Percentiles rank a stretch among this genome's conserved stretches.
These are phyloP conservation scores for Lojkania enalia DNA, from an alignment of 2,329 filamentous ascomycete species.

Conservation along the genomic window DNA sequence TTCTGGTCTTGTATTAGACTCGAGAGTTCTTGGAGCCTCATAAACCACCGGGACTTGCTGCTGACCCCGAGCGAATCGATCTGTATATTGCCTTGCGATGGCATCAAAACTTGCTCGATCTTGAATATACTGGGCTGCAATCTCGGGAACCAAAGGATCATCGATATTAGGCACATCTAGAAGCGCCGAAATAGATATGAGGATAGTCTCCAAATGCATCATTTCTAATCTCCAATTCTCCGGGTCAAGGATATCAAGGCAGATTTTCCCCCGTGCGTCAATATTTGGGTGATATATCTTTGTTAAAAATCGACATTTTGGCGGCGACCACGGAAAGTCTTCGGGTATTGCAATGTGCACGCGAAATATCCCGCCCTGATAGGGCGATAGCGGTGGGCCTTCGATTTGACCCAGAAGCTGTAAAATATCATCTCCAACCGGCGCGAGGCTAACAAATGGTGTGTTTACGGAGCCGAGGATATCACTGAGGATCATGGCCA, in stretches of 20 bases:
- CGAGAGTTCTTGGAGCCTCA: too few species aligned
- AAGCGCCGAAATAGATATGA: not conserved
- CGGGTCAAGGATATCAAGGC: not conserved
- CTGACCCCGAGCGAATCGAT: not conserved
- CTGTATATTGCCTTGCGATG: not conserved
- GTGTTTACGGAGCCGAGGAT: not conserved
- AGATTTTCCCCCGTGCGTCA: not conserved
- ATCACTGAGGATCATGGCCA: not conserved
- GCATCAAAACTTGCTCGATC: not conserved
- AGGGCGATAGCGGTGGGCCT: not conserved
- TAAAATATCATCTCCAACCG: not conserved
- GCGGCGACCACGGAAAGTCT: not conserved
- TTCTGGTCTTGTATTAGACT: too few species aligned
- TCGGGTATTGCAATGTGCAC: not conserved
- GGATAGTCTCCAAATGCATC: not conserved
- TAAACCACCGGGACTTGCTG: not conserved
- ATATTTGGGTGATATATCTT: not conserved
- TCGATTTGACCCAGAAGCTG: not conserved
- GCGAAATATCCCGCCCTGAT: not conserved
- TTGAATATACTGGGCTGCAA: not conserved
- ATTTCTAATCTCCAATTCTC: not conserved
- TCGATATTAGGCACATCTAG: not conserved
- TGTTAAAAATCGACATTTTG: not conserved
- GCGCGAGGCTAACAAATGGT: not conserved
- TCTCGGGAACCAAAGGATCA: conserved; percentile 2